A percentile compares a stretch with the other conserved stretches of the same genome.
phyloP scores from a whole-genome alignment of 148 eudicot species.

The Pouteria glomerata region DNA sequence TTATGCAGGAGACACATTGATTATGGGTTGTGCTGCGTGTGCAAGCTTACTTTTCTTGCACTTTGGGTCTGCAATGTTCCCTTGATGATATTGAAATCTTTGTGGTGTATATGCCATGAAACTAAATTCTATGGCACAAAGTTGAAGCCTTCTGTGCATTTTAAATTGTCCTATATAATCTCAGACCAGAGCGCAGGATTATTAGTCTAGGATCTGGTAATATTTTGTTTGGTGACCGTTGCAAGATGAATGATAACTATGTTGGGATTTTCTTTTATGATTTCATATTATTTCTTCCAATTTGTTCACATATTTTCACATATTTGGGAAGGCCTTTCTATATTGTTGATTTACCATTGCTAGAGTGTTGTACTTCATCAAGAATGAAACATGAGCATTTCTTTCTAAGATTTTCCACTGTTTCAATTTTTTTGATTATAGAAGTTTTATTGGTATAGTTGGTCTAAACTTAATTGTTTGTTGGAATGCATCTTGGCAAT shows the following conservation, averaged over 20 bases:
- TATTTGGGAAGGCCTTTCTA: not conserved
- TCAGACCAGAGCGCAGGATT: not conserved
- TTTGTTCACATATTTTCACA: not conserved
- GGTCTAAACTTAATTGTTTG: not conserved
- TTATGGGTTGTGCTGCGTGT: no score
- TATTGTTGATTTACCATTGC: not conserved
- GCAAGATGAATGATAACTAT: not conserved
- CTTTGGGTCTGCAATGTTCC: not conserved
- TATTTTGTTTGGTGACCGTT: not conserved
- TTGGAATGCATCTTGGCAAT: conserved; percentile 1
- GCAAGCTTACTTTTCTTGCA: no score
- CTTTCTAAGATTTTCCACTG: not conserved
- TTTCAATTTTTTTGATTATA: not conserved
- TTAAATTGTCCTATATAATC: not conserved
- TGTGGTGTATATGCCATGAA: not conserved
- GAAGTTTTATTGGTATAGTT: not conserved
- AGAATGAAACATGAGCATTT: not conserved
- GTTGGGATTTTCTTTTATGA: not conserved
- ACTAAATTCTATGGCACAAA: no score
- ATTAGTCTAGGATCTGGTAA: not conserved
- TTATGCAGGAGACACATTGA: not conserved
- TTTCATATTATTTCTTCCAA: not conserved
- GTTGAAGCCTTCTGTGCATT: not conserved
- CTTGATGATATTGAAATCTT: not conserved
- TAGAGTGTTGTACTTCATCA: not conserved